Base-by-base conservation (phyloP, 2,329 filamentous ascomycete species). In the Gaeumannomyces tritici region DNA sequence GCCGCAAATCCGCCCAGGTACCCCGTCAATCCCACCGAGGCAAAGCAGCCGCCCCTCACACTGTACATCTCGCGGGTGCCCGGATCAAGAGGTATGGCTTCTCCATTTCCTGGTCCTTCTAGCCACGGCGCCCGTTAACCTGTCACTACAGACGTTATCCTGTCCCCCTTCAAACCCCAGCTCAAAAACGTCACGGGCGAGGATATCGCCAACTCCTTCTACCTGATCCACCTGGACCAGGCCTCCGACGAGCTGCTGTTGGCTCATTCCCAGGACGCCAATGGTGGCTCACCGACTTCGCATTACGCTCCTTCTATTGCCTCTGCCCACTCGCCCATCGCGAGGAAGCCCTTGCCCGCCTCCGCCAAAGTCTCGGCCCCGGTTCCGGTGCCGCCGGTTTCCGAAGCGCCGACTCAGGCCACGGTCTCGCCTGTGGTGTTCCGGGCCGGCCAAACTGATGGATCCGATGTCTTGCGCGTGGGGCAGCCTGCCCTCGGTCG, bases 61-160 rank as follows among this genome's bases (percentile, higher is more conserved):
- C 83, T 99, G 55, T 99, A 99, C 75, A 96, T 99, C 67, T 91
- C 93, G 47, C 82, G 93, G 67, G 93, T 99, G 0, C 95, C 95
- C 1, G 93, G 93, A 27, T 96, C 90, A 66, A 86, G 87, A 87
- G 91, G 91, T 93, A 79, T 67, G 77, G 72, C 28, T n/a, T 21
- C 11, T 11, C 21, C 6, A 7, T 51, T n/a, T 51, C 42, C 21
- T 42, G 3, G 21, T 6, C 21, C 42, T 24, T 24, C 57, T 42
- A 11, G 18, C 60, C 60, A 62, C 35, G 61, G 59, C n/a, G 1
- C 24, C n/a, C n/a, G n/a, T n/a, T 47, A 13, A n/a, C 35, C 42
- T n/a, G 18, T 21, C 42, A 11, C 42, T 8, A 21, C 69, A 95
- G 93, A 97, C 80, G 83, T 97, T 63, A 96, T 97, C 68, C 85